Evolutionary conservation across 1,284 basidiomycete genomes (phyloP), one percentile per base, ranked within the genome.

Genomic region (Dichomitus squalens): DNA sequence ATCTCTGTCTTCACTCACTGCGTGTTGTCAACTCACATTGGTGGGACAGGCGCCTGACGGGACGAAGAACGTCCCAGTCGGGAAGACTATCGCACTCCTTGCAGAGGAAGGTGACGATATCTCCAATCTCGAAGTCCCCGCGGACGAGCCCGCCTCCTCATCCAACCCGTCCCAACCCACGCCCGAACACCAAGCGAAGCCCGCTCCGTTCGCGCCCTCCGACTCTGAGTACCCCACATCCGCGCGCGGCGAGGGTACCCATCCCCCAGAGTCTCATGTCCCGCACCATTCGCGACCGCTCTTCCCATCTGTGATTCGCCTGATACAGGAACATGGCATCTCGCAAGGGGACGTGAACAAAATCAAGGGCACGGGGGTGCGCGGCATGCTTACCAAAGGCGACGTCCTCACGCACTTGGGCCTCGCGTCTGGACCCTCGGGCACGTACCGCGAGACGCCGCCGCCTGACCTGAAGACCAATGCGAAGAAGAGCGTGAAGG

Each of bases 51-150:
- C 84, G 51, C 80, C 78, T 47, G 92, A 93, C 59, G 96, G 96
- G 52, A 73, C 90, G 12, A 96, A 96, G 76, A 88, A 88, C 66
- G 84, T 99, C 53, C 82, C 88, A 3, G 93, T 99, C 38, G 95
- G 95, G 53, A 90, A 89, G 73, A 72, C 88, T 27, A 97, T 98
- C 66, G 96, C 95, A 16, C 81, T 99, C 52, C 82, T 96, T 12
- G 96, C 92, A n/a, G 96, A 98, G 74, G 94, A 98, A 73, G 96
- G 96, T 3, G 96, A 98, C 73, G 92, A 98, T 71, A 87, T 98
- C 55, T 88, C 92, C 56, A 90, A 91, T 68, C 83, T 95, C 36
- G 84, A 95, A 67, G 76, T 83, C 8, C 91, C 93, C 2, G 79
- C 82, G 60, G 84, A 90, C 71, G 52, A 63, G 43, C 49, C 61